Base-by-base conservation (phyloP, 768 basidiomycete species). In the Pulveroboletus sp. region DNA sequence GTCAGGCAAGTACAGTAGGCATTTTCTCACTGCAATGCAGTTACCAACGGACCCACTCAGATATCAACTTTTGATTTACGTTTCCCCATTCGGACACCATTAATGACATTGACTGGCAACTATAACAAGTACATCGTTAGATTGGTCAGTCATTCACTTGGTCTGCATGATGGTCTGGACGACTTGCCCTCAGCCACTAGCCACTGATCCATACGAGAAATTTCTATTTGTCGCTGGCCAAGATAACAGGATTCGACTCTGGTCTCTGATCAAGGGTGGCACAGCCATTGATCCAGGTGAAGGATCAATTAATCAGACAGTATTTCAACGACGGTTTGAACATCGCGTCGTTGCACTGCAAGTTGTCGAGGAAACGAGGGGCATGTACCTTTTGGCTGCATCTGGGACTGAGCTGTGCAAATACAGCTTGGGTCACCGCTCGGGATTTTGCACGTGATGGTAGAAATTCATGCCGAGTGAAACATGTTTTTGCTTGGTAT, bases 191-290 rank as follows among this genome's bases (percentile, higher is more conserved):
- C 56, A 90, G 87, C 86, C 86, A 6, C 71, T 87, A 6, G 69
- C 77, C 1, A 58, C 80, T 16, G 85, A 88, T 53, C 76, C 80
- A 1, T 51, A 63, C 8, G 72, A 83, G 40, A 70, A 78, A 24
- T 76, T 84, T 42, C 59, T 91, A 16, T 87, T 87, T 50, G 82
- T 83, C 9, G 84, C 84, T 0, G 87, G 87, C 10, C 76, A 81
- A 52, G 87, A 91, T 63, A 53, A 67, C 36, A 74, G 72, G 27
- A 75, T 90, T 49, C 79, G 85, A 20, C 77, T 75, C 3, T 90
- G 88, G 88, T 85, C 85, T 11, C 62, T 90, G 9, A 72, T 65
- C 14, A 77, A 75, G 8, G 87, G 85, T 5, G 66, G 66, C 20
- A 51, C 49, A 12, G 52, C 61, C 19, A 58, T 69, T 33, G 31